A percentile compares a stretch with the other conserved stretches of the same genome.
phyloP scores from a whole-genome alignment of 306 rosid genomes.

The Lathyrus aphaca region DNA sequence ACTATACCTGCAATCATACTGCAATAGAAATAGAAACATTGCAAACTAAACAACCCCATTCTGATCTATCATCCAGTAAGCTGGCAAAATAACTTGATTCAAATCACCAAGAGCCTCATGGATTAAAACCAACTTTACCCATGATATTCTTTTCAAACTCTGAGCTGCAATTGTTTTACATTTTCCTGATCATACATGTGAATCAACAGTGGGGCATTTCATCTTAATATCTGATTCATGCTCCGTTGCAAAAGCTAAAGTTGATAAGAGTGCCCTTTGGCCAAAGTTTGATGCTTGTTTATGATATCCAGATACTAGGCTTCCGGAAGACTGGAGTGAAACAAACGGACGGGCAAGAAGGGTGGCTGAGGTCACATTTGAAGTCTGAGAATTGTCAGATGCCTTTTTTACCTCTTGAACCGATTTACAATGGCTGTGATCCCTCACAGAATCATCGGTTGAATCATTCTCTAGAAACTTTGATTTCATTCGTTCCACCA shows the following conservation, averaged over 20 bases:
- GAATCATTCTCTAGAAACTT: conserved; percentile 45
- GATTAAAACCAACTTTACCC: conserved; percentile 9
- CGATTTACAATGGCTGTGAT: conserved; percentile 34
- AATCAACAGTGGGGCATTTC: conserved; percentile 35
- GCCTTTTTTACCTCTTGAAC: conserved; percentile 37
- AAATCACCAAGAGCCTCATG: conserved; percentile 16
- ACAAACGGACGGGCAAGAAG: conserved; percentile 45
- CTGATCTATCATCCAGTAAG: conserved; percentile 14
- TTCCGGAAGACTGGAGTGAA: conserved; percentile 48
- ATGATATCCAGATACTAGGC: conserved; percentile 15
- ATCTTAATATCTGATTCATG: conserved; percentile 55
- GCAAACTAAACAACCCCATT: not conserved
- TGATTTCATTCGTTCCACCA: conserved; percentile 41
- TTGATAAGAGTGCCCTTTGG: conserved; percentile 21
- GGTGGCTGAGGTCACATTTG: conserved; percentile 40
- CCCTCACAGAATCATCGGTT: conserved; percentile 29
- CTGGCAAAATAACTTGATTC: conserved; percentile 7
- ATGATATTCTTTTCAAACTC: conserved; percentile 37
- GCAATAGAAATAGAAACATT: conserved; percentile 17
- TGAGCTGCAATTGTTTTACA: conserved; percentile 23
- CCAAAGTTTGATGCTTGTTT: conserved; percentile 7
- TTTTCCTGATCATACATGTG: conserved; percentile 9
- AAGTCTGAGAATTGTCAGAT: conserved; percentile 41
- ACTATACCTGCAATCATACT: conserved; percentile 36
- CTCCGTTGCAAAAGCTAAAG: conserved; percentile 75